These are phyloP conservation scores for Alternaria sp. DNA, from an alignment of 2,329 filamentous ascomycete genomes.

Conservation along the genomic window DNA sequence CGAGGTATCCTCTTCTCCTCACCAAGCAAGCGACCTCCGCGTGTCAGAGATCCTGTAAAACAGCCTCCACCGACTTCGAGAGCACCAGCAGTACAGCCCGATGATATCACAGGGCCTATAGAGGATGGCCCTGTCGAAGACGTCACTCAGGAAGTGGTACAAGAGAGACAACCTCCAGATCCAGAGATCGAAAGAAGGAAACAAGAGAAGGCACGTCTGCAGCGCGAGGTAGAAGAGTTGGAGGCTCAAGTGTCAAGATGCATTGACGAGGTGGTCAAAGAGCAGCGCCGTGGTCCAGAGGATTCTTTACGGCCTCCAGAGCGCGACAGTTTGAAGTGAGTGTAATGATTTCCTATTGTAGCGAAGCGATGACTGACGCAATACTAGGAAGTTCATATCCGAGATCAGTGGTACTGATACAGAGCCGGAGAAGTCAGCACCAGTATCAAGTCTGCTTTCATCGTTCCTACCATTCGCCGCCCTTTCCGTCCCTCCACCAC, in stretches of 20 bases:
- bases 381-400: constrained; percentile 34
- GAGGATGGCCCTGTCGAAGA: constrained; percentile 19
- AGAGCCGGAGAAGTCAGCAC: constrained; percentile 31
- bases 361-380: constrained; percentile 15
- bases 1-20: constrained; percentile 42
- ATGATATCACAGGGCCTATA: constrained; percentile 15
- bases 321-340: constrained; percentile 38
- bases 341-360: not conserved
- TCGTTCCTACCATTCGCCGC: constrained; percentile 53
- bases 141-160: not conserved
- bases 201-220: constrained; percentile 41
- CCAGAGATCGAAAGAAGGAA: constrained; percentile 40
- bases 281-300: constrained; percentile 29
- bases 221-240: constrained; percentile 41
- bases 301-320: constrained; percentile 29
- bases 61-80: constrained; percentile 25
- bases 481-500: constrained; percentile 37
- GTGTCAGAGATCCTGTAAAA: constrained; percentile 23
- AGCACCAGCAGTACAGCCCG: constrained; percentile 26
- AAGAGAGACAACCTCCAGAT: constrained; percentile 26
- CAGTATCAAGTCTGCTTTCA: constrained; percentile 48
- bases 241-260: constrained; percentile 45
- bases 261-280: constrained; percentile 36
- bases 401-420: constrained; percentile 26
- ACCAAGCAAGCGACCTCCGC: constrained; percentile 42